Percentiles rank a stretch among this genome's conserved stretches.
phyloP scores from a whole-genome alignment of 2,329 filamentous ascomycete species.

The Biscogniauxia mediterranea region DNA sequence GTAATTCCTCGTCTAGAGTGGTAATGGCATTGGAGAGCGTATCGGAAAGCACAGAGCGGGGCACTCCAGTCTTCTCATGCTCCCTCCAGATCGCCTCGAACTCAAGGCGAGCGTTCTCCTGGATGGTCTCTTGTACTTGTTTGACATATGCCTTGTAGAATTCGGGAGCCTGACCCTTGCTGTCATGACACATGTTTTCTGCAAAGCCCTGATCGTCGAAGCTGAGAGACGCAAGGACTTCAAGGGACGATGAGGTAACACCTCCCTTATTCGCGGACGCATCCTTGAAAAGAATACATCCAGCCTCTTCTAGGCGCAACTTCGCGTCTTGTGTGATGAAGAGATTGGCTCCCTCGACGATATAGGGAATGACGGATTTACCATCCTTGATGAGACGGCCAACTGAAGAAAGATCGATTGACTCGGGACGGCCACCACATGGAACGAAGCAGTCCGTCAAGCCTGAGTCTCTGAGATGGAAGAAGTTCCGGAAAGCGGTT shows the following conservation, averaged over 20 bases:
- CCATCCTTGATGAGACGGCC: conserved; percentile 86
- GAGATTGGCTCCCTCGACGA: conserved; percentile 95
- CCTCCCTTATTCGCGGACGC: conserved; percentile 98
- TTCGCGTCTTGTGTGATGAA: conserved; percentile 99
- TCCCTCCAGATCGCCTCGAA: conserved; percentile 99
- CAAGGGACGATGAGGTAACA: conserved; percentile 93
- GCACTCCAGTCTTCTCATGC: conserved; percentile 74
- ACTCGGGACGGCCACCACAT: conserved; percentile 93
- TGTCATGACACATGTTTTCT: conserved; percentile 88
- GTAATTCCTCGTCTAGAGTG: conserved; percentile 93
- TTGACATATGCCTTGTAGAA: conserved; percentile 96
- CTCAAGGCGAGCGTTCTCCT: conserved; percentile 86
- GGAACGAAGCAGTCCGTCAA: conserved; percentile 89
- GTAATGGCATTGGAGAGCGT: conserved; percentile 90
- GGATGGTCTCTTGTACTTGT: conserved; percentile 86
- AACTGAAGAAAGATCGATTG: conserved; percentile 83
- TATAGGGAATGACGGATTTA: conserved; percentile 85
- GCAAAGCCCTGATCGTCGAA: conserved; percentile 89
- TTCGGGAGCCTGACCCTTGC: conserved; percentile 68
- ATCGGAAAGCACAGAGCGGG: conserved; percentile 87
- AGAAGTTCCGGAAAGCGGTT: conserved; percentile 95
- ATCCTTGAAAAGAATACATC: conserved; percentile 94
- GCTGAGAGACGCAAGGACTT: conserved; percentile 89
- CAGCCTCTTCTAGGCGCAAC: conserved; percentile 90
- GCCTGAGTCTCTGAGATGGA: conserved; percentile 78